Conservation (phyloP, 192 early-diverging fungal species). For the Bifiguratus adelaidae region DNA sequence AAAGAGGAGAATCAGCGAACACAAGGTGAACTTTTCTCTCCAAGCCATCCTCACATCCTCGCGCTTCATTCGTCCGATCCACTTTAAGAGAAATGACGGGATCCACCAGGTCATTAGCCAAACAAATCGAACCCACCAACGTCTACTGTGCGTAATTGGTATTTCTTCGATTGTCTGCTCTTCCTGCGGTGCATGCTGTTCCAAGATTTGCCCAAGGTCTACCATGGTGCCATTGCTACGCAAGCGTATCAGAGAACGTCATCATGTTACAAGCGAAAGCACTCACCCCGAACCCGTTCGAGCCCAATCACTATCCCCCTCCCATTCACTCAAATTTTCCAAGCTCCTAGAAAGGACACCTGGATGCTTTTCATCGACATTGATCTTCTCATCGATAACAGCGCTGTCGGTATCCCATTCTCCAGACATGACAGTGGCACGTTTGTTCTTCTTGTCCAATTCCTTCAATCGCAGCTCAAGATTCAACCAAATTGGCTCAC, state of each 20-base stretch:
- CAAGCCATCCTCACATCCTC: conserved; percentile 92
- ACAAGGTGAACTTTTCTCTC: conserved; percentile 85
- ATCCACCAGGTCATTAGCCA: conserved; percentile 84
- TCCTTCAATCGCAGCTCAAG: conserved; percentile 47
- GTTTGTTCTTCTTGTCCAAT: conserved; percentile 48
- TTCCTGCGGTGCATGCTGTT: conserved; percentile 20
- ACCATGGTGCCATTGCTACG: conserved; percentile 20
- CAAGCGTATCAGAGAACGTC: no score
- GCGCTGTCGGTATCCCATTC: no score
- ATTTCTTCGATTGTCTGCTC: conserved; percentile 37
- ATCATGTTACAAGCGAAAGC: no score
- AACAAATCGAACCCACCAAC: conserved; percentile 62
- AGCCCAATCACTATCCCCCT: no score
- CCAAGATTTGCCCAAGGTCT: conserved; percentile 21
- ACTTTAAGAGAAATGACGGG: conserved; percentile 38
- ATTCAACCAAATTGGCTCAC: conserved; percentile 52
- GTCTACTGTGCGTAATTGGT: conserved; percentile 27
- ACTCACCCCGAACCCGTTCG: no score
- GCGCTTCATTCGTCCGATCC: conserved; percentile 68
- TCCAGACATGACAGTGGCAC: no score
- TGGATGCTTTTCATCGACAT: no score
- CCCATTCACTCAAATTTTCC: no score
- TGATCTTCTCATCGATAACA: no score
- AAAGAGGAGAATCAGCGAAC: conserved; percentile 70
- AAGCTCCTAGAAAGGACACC: no score